A percentile compares a stretch with the other conserved stretches of the same genome.
phyloP scores from a whole-genome alignment of 1,284 basidiomycete species.

The Heliocybe sulcata region DNA sequence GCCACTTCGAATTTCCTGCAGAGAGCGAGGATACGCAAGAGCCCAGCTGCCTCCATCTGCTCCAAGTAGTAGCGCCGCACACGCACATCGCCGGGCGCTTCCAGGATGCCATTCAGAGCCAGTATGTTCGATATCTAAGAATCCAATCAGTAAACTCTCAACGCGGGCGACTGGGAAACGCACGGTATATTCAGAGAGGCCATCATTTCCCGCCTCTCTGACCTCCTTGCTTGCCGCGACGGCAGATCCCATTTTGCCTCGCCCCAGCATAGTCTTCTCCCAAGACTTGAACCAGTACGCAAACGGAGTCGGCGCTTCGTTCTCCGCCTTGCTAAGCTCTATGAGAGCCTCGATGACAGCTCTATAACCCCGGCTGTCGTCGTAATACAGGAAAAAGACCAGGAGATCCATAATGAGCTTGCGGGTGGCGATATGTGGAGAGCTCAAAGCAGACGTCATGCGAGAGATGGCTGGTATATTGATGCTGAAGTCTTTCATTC shows the following conservation, averaged over 20 bases:
- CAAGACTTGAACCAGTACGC: constrained; percentile 89
- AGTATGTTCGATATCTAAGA: constrained; percentile 60
- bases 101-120: constrained; percentile 62
- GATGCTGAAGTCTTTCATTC: constrained; percentile 71
- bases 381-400: constrained; percentile 56
- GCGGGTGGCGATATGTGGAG: constrained; percentile 75
- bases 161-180: constrained; percentile 21
- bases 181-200: constrained; percentile 80
- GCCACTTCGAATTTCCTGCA: constrained; percentile 64
- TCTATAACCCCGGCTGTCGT: constrained; percentile 42
- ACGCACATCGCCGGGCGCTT: constrained; percentile 67
- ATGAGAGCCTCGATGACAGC: constrained; percentile 61
- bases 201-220: constrained; percentile 50
- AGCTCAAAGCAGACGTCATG: constrained; percentile 81
- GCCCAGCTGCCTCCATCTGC: constrained; percentile 87
- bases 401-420: constrained; percentile 82
- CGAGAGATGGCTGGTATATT: constrained; percentile 78
- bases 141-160: constrained; percentile 9
- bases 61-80: constrained; percentile 79
- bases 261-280: constrained; percentile 71
- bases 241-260: constrained; percentile 92
- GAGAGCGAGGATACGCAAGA: constrained; percentile 69
- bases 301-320: constrained; percentile 55
- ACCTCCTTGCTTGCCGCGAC: constrained; percentile 94
- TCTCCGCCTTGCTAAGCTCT: constrained; percentile 57